A percentile compares a stretch with the other conserved stretches of the same genome.
phyloP scores from a whole-genome alignment of 2,329 filamentous ascomycete species.

The Aspergillus fischeri region DNA sequence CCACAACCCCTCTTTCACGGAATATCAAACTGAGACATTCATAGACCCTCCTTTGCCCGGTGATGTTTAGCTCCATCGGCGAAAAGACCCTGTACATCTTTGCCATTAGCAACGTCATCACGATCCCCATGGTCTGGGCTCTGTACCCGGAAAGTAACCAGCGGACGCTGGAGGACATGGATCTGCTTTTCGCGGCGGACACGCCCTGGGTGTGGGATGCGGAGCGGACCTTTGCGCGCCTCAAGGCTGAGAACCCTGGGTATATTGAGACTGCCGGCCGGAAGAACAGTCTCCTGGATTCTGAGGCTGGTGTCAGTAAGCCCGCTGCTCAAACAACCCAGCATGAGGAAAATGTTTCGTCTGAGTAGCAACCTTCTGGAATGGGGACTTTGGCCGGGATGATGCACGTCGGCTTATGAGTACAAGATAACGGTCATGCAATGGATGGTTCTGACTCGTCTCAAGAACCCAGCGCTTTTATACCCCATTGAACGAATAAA shows the following conservation, averaged over 20 bases:
- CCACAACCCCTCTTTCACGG: conserved; percentile 15
- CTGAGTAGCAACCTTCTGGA: neutral
- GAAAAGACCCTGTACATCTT: conserved; percentile 74
- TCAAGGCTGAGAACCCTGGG: conserved; percentile 59
- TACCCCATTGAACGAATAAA: neutral
- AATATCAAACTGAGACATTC: conserved; percentile 13
- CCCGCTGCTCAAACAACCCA: neutral
- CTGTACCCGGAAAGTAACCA: conserved; percentile 72
- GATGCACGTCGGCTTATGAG: neutral
- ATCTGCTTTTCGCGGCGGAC: conserved; percentile 65
- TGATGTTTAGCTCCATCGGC: conserved; percentile 61
- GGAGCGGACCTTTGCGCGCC: conserved; percentile 58
- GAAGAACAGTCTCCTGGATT: conserved; percentile 31
- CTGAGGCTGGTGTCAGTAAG: conserved; percentile 28
- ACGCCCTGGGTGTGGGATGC: conserved; percentile 69
- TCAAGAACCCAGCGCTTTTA: neutral
- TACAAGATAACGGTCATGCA: neutral
- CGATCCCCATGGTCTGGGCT: conserved; percentile 67
- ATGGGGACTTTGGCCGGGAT: too few relatives aligned
- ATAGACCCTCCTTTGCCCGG: conserved; percentile 50
- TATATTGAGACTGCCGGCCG: conserved; percentile 37
- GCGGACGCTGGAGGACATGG: conserved; percentile 71
- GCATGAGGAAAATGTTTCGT: neutral
- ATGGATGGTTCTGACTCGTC: neutral
- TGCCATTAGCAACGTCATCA: conserved; percentile 61